phyloP scores from a whole-genome alignment of 331 rosid genomes.

The Malus hybrid region DNA sequence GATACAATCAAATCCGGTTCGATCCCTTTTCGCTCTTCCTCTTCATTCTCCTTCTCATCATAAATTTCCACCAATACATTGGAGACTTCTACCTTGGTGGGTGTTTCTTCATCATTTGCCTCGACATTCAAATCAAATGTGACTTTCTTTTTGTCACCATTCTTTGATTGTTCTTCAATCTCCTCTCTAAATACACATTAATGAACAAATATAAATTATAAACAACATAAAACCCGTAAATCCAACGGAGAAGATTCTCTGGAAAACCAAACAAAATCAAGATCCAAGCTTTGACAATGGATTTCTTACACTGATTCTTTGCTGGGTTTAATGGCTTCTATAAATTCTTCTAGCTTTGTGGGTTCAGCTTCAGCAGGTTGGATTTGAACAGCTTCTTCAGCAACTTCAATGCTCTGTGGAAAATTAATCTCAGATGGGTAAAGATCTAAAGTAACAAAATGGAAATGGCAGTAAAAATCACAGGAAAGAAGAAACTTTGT shows the following conservation, averaged over 20 bases:
- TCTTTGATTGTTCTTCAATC: slow-evolving; percentile 21
- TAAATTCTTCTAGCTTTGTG: slow-evolving; percentile 15
- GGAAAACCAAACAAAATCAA: neutral
- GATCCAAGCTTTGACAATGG: neutral
- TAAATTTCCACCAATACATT: slow-evolving; percentile 6
- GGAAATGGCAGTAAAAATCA: neutral
- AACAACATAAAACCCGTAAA: neutral
- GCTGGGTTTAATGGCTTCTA: slow-evolving; percentile 14
- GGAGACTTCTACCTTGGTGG: slow-evolving; percentile 14
- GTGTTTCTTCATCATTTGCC: neutral
- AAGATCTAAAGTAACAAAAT: neutral
- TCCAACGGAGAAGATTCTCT: neutral
- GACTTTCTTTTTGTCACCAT: slow-evolving; percentile 11
- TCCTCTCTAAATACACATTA: slow-evolving; percentile 25
- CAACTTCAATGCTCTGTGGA: slow-evolving; percentile 25
- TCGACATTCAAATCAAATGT: slow-evolving; percentile 20
- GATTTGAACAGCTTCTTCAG: slow-evolving; percentile 11
- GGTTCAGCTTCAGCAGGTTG: slow-evolving; percentile 6
- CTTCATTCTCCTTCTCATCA: slow-evolving; percentile 16
- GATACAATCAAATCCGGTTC: slow-evolving; percentile 3
- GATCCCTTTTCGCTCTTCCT: neutral
- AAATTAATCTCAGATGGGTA: neutral
- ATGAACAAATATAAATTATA: neutral
- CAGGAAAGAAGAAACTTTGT: neutral
- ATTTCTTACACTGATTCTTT: slow-evolving; percentile 37